phyloP scores from a whole-genome alignment of 306 rosid genomes.

The cucumber (Cucumis sativus) region Cucumber_9930_V3 NC_026660.2:29643501-29644000 shows the following conservation, averaged over 20 bases:
- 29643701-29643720: conserved; percentile 26
- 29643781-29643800: not conserved
- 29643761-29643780: not conserved
- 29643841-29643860: not conserved
- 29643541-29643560: no score
- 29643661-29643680: not conserved
- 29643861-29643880: not conserved
- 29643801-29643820: not conserved
- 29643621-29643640: not conserved
- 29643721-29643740: conserved; percentile 6
- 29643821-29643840: not conserved
- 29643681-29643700: conserved; percentile 22
- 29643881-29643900: not conserved
- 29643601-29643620: not conserved
- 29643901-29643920: not conserved
- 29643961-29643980: not conserved
- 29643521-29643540: no score
- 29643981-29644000: conserved; percentile 18
- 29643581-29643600: no score
- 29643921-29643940: not conserved
- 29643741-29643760: not conserved
- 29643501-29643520: no score
- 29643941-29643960: not conserved
- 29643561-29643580: no score
- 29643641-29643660: not conserved